phyloP scores from a whole-genome alignment of 2,329 filamentous ascomycete species.

The Aureobasidium melanogenum region DNA sequence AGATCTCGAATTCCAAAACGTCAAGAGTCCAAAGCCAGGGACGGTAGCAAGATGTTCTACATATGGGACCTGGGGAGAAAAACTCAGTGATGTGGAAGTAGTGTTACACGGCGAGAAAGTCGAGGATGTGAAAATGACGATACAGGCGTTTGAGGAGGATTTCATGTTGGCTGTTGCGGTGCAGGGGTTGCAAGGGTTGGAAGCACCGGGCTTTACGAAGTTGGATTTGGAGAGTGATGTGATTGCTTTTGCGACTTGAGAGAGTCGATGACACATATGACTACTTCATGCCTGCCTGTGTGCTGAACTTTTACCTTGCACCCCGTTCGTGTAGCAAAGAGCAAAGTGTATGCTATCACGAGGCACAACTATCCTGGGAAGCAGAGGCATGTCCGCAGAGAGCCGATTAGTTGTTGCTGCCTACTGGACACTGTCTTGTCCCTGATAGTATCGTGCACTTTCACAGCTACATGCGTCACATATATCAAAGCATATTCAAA shows the following conservation, averaged over 20 bases:
- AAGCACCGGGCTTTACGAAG: slow-evolving; percentile 24
- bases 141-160: slow-evolving; percentile 49
- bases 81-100: slow-evolving; percentile 40
- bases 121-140: slow-evolving; percentile 46
- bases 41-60: slow-evolving; percentile 34
- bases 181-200: slow-evolving; percentile 25
- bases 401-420: no score
- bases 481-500: no score
- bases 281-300: no score
- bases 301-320: no score
- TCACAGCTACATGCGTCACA: no score
- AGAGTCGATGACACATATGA: no score
- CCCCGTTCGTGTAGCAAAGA: no score
- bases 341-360: no score
- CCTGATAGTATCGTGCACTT: no score
- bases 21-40: slow-evolving; percentile 46
- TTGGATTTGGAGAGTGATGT: slow-evolving; percentile 24
- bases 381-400: no score
- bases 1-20: slow-evolving; percentile 59
- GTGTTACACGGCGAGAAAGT: slow-evolving; percentile 40
- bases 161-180: slow-evolving; percentile 52
- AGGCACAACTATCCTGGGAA: no score
- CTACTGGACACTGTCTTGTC: no score
- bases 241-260: slow-evolving; percentile 13
- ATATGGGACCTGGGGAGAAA: slow-evolving; percentile 38